Base-by-base conservation (phyloP, 768 basidiomycete genomes). In the Obba rivulosa region DNA sequence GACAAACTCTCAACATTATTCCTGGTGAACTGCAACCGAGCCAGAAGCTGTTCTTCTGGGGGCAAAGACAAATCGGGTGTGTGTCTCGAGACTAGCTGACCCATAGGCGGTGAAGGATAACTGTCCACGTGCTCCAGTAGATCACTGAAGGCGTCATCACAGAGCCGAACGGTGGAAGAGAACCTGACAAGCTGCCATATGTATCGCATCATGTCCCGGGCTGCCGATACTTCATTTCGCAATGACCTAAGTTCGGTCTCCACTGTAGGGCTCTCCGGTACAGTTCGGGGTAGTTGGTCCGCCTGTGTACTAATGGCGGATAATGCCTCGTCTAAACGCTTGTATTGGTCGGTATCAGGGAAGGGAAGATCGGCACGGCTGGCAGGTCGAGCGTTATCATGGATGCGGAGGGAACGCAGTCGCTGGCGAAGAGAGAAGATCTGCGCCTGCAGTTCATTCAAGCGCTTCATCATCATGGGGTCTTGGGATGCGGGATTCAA, bases 121-220 rank as follows among this genome's bases (percentile, higher is more conserved):
- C 85, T 89, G 62, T 94, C 91, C 46, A 92, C 74, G 58, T 92
- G 87, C 58, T 92, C 87, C 40, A 94, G 69, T 4, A 93, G 71
- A 62, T 92, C 88, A 57, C 91, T 93, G 38, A 92, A 71, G 18
- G 82, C 79, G n/a, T 72, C 68, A 61, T 94, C 91, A 55, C 87
- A 90, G 17, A 62, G 60, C 22, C 71, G 71, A 8, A 85, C 62
- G 31, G 69, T 59, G 18, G 71, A 65, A 4, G 72, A 65, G 41
- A 92, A 67, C n/a, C 70, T 66, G 9, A 75, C 77, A n/a, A 93
- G 67, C 34, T 66, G 66, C 44, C 76, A 67, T 21, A 89, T 62
- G 38, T 72, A 74, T 25, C 71, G 66, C 58, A 88, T 64, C 40
- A 81, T 59, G 2, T 69, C 66, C 38, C 64, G 61, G 34, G 81